These are phyloP conservation scores for Suillus spraguei DNA, from an alignment of 768 basidiomycete genomes.

Conservation along the genomic window DNA sequence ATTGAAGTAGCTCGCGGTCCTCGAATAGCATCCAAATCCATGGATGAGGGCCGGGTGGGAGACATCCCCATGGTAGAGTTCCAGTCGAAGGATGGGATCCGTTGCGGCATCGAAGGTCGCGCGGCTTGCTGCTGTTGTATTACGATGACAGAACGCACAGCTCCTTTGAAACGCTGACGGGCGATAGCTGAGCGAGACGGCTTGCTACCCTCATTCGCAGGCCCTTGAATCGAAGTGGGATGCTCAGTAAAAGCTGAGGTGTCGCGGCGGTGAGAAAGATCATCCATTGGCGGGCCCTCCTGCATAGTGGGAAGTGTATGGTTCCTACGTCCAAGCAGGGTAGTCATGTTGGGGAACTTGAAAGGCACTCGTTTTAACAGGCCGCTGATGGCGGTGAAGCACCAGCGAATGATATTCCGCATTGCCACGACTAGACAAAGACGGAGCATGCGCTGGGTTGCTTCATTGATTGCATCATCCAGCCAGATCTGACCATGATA, in stretches of 20 bases:
- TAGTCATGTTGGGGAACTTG: background rate
- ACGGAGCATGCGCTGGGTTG: constrained; percentile 25
- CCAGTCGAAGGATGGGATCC: background rate
- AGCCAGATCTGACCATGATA: constrained; percentile 56
- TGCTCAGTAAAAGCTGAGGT: constrained; percentile 27
- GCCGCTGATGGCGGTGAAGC: constrained; percentile 24
- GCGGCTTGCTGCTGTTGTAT: constrained; percentile 38
- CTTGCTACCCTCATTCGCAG: constrained; percentile 24
- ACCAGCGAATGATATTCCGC: constrained; percentile 23
- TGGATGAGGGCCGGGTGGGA: constrained; percentile 26
- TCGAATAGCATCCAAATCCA: constrained; percentile 32
- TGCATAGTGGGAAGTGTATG: background rate
- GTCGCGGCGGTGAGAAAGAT: constrained; percentile 5
- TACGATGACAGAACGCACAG: constrained; percentile 51
- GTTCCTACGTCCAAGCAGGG: background rate
- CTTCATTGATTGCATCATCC: constrained; percentile 42
- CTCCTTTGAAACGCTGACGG: constrained; percentile 41
- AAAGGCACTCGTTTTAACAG: constrained; percentile 25
- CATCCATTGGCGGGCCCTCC: background rate
- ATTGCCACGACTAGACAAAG: constrained; percentile 23
- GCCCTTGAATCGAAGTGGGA: constrained; percentile 27
- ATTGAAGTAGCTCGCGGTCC: constrained; percentile 42
- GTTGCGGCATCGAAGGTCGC: constrained; percentile 15
- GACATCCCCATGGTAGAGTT: background rate
- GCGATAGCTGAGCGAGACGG: constrained; percentile 27